Evolutionary conservation across 495 filamentous ascomycete genomes (phyloP).

Genomic region (Diplogelasinospora grovesii): DNA sequence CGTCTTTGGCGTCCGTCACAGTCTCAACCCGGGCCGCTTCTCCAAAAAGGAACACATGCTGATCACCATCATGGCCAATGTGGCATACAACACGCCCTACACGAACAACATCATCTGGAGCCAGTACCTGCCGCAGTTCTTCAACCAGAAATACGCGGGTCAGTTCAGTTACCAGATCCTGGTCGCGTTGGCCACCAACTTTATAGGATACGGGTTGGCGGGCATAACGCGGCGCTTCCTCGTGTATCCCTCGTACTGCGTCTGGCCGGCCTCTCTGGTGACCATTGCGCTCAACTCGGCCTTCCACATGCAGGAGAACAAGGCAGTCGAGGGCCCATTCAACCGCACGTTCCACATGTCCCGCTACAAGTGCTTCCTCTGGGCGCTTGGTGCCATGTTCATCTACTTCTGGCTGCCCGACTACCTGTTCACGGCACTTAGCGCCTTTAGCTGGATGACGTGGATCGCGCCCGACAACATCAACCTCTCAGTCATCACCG

Average conservation of each 20-base stretch:
- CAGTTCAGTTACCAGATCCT: constrained; percentile 35
- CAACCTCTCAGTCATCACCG: constrained; percentile 23
- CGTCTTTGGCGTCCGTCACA: constrained; percentile 26
- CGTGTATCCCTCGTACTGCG: constrained; percentile 38
- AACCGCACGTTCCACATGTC: constrained; percentile 21
- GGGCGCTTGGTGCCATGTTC: constrained; percentile 16
- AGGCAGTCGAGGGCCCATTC: constrained; percentile 25
- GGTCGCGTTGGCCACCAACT: constrained; percentile 33
- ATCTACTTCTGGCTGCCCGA: constrained; percentile 26
- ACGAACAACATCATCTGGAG: constrained; percentile 37
- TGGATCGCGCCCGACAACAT: constrained; percentile 32
- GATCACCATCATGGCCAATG: constrained; percentile 39
- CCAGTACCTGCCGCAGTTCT: constrained; percentile 30
- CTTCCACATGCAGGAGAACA: constrained; percentile 28
- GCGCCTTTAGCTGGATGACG: constrained; percentile 23
- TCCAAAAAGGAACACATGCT: constrained; percentile 45
- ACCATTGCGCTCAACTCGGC: constrained; percentile 35
- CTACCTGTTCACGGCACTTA: constrained; percentile 20
- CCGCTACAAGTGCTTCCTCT: constrained; percentile 28
- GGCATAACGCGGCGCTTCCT: constrained; percentile 49
- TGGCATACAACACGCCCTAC: constrained; percentile 24
- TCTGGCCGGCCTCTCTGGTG: constrained; percentile 34
- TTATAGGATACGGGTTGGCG: constrained; percentile 44
- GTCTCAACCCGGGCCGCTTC: constrained; percentile 43
- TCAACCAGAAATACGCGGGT: constrained; percentile 31